Evolutionary conservation across 2,329 filamentous ascomycete genomes (phyloP).

Genomic region (Clonostachys rhizophaga): DNA sequence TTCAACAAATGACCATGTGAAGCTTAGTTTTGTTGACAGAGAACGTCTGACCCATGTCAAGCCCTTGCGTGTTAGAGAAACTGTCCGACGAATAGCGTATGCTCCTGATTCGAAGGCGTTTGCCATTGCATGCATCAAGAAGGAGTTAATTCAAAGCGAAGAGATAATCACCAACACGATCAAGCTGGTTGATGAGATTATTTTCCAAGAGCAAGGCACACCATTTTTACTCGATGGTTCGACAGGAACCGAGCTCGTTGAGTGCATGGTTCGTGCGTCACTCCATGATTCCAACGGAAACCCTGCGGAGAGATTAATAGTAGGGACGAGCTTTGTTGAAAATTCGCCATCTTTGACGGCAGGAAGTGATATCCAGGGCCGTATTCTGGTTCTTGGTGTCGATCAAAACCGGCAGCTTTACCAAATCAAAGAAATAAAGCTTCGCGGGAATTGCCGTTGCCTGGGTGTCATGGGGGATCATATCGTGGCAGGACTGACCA

Average conservation of each 20-base stretch:
- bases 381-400: slow-evolving; percentile 82
- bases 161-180: slow-evolving; percentile 80
- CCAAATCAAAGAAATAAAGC: slow-evolving; percentile 60
- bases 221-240: slow-evolving; percentile 55
- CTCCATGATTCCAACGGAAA: slow-evolving; percentile 55
- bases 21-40: slow-evolving; percentile 76
- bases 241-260: slow-evolving; percentile 65
- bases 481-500: slow-evolving; percentile 83
- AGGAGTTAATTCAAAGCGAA: slow-evolving; percentile 63
- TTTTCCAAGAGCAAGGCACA: slow-evolving; percentile 73
- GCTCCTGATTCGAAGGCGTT: slow-evolving; percentile 76
- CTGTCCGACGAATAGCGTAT: slow-evolving; percentile 82
- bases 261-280: slow-evolving; percentile 75
- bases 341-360: slow-evolving; percentile 25
- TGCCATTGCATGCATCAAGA: slow-evolving; percentile 78
- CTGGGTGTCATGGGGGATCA: slow-evolving; percentile 70
- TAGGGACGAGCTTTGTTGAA: slow-evolving; percentile 75
- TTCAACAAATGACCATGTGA: slow-evolving; percentile 71
- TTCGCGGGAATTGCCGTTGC: slow-evolving; percentile 78
- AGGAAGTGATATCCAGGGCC: slow-evolving; percentile 51
- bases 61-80: slow-evolving; percentile 72
- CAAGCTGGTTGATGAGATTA: slow-evolving; percentile 83
- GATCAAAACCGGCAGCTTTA: slow-evolving; percentile 70
- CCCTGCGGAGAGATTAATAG: slow-evolving; percentile 73
- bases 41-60: slow-evolving; percentile 87